phyloP scores from a whole-genome alignment of 768 basidiomycete species.

The Suillus ampliporus region DNA sequence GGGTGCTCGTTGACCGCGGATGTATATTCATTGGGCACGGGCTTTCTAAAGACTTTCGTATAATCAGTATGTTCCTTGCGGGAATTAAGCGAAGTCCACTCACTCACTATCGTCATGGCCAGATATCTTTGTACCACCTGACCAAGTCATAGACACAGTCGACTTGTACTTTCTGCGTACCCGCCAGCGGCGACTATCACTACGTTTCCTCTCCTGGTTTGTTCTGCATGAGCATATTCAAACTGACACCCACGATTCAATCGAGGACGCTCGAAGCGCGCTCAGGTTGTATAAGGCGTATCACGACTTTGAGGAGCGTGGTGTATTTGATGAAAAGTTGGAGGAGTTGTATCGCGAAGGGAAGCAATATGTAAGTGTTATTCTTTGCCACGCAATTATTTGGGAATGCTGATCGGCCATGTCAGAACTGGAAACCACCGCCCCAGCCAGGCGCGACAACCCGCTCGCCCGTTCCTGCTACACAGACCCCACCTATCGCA shows the following conservation, averaged over 20 bases:
- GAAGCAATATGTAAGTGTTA: conserved; percentile 64
- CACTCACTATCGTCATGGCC: background rate
- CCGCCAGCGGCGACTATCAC: conserved; percentile 86
- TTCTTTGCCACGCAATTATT: conserved; percentile 4
- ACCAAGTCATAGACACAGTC: conserved; percentile 96
- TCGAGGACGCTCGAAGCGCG: conserved; percentile 93
- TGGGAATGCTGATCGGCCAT: conserved; percentile 7
- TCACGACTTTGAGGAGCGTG: conserved; percentile 73
- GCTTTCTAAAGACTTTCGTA: conserved; percentile 95
- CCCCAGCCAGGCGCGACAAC: conserved; percentile 20
- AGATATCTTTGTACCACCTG: conserved; percentile 97
- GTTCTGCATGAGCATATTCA: conserved; percentile 93
- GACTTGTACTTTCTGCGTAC: conserved; percentile 89
- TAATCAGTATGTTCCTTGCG: conserved; percentile 77
- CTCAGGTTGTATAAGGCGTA: conserved; percentile 85
- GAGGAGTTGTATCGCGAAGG: conserved; percentile 86
- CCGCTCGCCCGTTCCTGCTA: conserved; percentile 9
- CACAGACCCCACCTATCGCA: conserved; percentile 21
- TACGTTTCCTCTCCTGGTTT: conserved; percentile 94
- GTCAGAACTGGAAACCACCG: conserved; percentile 66
- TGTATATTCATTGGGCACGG: conserved; percentile 99
- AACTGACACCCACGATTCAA: conserved; percentile 95
- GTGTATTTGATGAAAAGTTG: conserved; percentile 83
- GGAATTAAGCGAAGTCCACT: background rate
- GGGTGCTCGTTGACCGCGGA: conserved; percentile 89